A percentile compares a stretch with the other conserved stretches of the same genome.
Evolutionary conservation across 306 rosid species (phyloP).

Genomic region (Trichosanthes truncata): DNA sequence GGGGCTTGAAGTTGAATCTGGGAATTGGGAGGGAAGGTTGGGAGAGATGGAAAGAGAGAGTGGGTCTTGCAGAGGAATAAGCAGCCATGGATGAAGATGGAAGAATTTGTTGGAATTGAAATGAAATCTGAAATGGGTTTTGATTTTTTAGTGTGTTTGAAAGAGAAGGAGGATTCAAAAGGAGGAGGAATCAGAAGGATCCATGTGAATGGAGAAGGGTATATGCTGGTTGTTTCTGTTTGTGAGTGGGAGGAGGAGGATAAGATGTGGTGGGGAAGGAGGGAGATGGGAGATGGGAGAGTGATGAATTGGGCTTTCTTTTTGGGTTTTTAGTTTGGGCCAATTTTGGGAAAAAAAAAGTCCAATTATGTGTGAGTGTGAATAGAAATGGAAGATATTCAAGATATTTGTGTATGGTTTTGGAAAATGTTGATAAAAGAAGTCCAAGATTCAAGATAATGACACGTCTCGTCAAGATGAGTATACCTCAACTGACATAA

Average conservation of each 20-base stretch:
- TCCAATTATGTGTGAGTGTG: neutral
- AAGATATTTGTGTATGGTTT: neutral
- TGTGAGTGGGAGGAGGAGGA: conserved; percentile 28
- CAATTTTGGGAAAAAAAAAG: neutral
- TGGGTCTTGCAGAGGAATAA: conserved; percentile 39
- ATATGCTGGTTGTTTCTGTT: conserved; percentile 22
- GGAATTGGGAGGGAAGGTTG: conserved; percentile 28
- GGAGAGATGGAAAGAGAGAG: conserved; percentile 45
- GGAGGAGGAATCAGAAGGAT: conserved; percentile 39
- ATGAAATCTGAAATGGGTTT: neutral
- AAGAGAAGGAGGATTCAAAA: conserved; percentile 11
- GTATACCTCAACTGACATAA: too few relatives aligned
- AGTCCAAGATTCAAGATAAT: neutral
- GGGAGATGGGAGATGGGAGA: neutral
- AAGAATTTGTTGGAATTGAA: too few relatives aligned
- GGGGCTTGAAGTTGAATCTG: conserved; percentile 25
- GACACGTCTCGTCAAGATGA: too few relatives aligned
- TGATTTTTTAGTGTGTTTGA: neutral
- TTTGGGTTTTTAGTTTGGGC: neutral
- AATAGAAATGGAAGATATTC: neutral
- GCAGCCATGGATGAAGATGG: conserved; percentile 29
- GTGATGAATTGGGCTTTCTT: conserved; percentile 17
- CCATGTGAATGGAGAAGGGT: conserved; percentile 29
- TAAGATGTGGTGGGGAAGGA: conserved; percentile 46
- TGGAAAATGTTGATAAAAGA: neutral